phyloP scores from a whole-genome alignment of 345 rosid species.

The Eucalyptus microcorys region DNA sequence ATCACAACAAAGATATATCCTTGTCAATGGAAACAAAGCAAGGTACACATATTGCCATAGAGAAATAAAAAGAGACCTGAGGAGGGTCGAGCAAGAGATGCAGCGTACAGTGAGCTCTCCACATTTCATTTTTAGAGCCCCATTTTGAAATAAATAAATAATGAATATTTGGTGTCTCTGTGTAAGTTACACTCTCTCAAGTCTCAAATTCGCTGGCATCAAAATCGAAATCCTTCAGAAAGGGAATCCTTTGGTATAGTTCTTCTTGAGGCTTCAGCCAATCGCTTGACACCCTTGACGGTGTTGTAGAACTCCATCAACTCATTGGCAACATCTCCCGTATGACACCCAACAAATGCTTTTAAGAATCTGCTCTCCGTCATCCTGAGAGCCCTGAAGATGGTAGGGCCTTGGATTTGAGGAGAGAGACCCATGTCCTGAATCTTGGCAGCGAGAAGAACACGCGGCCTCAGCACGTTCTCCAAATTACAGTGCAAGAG shows the following conservation, averaged over 20 bases:
- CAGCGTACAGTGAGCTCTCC: background rate
- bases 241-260: constrained; percentile 44
- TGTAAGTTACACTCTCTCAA: background rate
- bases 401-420: constrained; percentile 6
- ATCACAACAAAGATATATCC: background rate
- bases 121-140: background rate
- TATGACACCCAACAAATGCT: constrained; percentile 50
- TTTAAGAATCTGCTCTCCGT: constrained; percentile 44
- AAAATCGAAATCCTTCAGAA: constrained; percentile 15
- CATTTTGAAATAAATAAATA: background rate
- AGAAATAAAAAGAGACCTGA: background rate
- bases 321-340: constrained; percentile 31
- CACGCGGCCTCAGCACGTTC: constrained; percentile 46
- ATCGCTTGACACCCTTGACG: constrained; percentile 41
- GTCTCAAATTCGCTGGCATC: background rate
- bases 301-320: constrained; percentile 37
- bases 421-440: constrained; percentile 53
- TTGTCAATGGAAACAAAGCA: background rate
- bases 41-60: background rate
- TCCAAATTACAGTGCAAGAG: constrained; percentile 49
- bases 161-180: background rate
- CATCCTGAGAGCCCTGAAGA: constrained; percentile 60
- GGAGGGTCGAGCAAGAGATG: background rate
- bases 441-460: constrained; percentile 37
- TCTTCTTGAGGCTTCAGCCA: constrained; percentile 54